Conservation (phyloP, 192 early-diverging fungal species). For the Funneliformis geosporum region DNA sequence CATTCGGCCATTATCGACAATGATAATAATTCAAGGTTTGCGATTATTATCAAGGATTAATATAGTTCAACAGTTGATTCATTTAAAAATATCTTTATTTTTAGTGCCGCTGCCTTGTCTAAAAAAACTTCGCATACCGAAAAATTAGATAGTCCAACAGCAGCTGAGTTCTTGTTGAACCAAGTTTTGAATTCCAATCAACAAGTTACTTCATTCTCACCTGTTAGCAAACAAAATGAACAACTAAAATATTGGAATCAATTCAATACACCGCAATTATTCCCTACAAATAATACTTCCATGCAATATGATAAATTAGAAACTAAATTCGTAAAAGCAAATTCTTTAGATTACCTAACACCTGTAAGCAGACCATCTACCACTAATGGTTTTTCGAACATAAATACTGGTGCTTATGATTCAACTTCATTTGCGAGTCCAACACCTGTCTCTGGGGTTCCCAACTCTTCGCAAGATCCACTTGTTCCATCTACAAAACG, state of each 20-base stretch:
- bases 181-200: slow-evolving; percentile 8
- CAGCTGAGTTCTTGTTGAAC: slow-evolving; percentile 15
- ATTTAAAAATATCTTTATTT: neutral
- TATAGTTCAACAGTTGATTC: neutral
- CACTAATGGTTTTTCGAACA: neutral
- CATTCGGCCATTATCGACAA: slow-evolving; percentile 6
- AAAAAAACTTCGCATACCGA: neutral
- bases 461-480: slow-evolving; percentile 25
- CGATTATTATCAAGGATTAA: neutral
- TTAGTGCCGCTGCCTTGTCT: neutral
- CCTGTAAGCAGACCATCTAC: neutral
- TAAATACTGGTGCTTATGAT: neutral
- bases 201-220: neutral
- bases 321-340: neutral
- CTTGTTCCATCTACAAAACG: slow-evolving; percentile 15
- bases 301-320: neutral
- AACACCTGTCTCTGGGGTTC: slow-evolving; percentile 6
- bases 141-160: neutral
- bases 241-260: slow-evolving; percentile 18
- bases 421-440: neutral
- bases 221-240: neutral
- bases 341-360: neutral
- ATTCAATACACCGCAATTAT: slow-evolving; percentile 23
- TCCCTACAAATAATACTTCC: neutral
- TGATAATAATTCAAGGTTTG: slow-evolving; percentile 2